Evolutionary conservation across 352 stramenopile genomes (phyloP).

Genomic region (Phytopythium oedochilum): DNA sequence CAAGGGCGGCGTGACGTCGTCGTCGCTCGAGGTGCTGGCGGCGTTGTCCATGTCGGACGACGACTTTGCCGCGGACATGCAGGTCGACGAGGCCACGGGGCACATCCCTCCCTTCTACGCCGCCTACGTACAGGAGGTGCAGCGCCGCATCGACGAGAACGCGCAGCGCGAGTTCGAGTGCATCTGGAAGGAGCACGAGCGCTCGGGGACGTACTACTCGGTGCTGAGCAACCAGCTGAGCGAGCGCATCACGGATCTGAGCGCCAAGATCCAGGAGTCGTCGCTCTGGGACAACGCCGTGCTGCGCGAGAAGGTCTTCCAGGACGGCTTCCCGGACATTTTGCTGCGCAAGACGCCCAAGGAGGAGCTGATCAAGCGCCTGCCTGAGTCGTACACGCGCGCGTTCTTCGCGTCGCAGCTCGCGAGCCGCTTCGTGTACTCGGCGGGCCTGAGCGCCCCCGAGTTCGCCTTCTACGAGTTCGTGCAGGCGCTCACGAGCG

Average conservation of each 20-base stretch:
- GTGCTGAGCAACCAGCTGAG: constrained; percentile 74
- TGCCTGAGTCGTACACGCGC: constrained; percentile 77
- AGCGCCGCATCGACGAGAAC: constrained; percentile 77
- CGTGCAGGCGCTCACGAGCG: constrained; percentile 44
- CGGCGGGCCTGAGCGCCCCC: constrained; percentile 52
- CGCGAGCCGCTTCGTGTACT: constrained; percentile 80
- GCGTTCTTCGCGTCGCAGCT: constrained; percentile 81
- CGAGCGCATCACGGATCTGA: constrained; percentile 78
- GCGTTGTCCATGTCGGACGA: constrained; percentile 67
- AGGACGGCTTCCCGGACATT: constrained; percentile 70
- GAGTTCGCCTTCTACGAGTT: constrained; percentile 89
- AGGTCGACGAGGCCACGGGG: constrained; percentile 53
- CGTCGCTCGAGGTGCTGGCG: constrained; percentile 72
- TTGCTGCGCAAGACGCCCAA: constrained; percentile 47
- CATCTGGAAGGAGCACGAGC: constrained; percentile 78
- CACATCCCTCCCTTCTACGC: constrained; percentile 67
- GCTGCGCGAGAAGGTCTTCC: constrained; percentile 69
- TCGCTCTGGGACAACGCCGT: constrained; percentile 62
- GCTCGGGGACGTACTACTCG: constrained; percentile 61
- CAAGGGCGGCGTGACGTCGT: constrained; percentile 82
- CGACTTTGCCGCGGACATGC: constrained; percentile 82
- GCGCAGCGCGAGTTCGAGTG: constrained; percentile 79
- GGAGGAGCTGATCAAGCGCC: constrained; percentile 60
- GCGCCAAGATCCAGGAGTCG: constrained; percentile 76
- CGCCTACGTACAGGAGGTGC: constrained; percentile 76